Evolutionary conservation across 768 basidiomycete species (phyloP).

Genomic region (Agrocybe chaxingu): DNA sequence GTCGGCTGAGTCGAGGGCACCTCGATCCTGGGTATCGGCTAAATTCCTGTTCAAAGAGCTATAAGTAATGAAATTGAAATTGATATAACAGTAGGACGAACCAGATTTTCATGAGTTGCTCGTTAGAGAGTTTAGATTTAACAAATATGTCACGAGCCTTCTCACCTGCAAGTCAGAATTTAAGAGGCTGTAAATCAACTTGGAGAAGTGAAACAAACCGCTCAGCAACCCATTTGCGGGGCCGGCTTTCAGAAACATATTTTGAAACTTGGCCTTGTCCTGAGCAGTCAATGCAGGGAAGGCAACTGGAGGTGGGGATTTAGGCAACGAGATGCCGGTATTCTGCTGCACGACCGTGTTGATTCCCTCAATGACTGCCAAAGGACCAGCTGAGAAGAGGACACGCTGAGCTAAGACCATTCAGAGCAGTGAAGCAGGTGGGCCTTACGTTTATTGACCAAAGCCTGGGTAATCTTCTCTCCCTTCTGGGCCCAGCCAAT

Average conservation of each 20-base stretch:
- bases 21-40: slow-evolving; percentile 93
- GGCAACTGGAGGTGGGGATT: slow-evolving; percentile 54
- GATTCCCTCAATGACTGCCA: slow-evolving; percentile 76
- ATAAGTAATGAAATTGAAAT: slow-evolving; percentile 4
- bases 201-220: slow-evolving; percentile 40
- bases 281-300: slow-evolving; percentile 72
- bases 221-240: slow-evolving; percentile 75
- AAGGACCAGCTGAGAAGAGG: slow-evolving; percentile 66
- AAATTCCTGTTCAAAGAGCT: slow-evolving; percentile 59
- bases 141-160: slow-evolving; percentile 89
- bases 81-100: slow-evolving; percentile 27
- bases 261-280: slow-evolving; percentile 83
- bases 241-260: slow-evolving; percentile 69
- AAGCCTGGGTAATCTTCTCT: slow-evolving; percentile 58
- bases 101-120: slow-evolving; percentile 93
- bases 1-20: slow-evolving; percentile 83
- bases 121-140: slow-evolving; percentile 84
- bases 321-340: slow-evolving; percentile 58
- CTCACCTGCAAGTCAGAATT: slow-evolving; percentile 51
- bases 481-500: slow-evolving; percentile 93
- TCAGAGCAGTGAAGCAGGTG: slow-evolving; percentile 5
- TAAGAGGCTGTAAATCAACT: neutral
- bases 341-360: slow-evolving; percentile 52
- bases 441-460: slow-evolving; percentile 69
- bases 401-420: slow-evolving; percentile 8